A percentile compares a stretch with the other conserved stretches of the same genome.
Evolutionary conservation across 805 yeast species (phyloP).

Genomic region (Yamadazyma insecticola): DNA sequence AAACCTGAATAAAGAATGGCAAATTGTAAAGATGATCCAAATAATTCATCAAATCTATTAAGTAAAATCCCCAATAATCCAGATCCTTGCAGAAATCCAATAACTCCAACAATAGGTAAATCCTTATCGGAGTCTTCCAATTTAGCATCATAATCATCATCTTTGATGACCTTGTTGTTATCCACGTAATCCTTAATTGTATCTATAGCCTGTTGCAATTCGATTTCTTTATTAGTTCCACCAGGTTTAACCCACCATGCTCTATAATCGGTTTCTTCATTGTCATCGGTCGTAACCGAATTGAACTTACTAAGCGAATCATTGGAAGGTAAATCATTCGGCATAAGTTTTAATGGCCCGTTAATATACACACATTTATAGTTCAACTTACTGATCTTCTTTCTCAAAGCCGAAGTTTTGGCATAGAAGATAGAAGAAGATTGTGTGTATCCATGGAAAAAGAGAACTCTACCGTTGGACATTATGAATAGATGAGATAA

Average conservation of each 20-base stretch:
- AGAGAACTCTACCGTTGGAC: conserved; percentile 52
- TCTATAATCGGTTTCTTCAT: conserved; percentile 33
- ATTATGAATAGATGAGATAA: no score
- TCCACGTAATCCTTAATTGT: conserved; percentile 46
- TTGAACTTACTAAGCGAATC: conserved; percentile 49
- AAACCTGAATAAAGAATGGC: conserved; percentile 73
- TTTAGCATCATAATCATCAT: conserved; percentile 20
- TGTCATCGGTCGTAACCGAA: conserved; percentile 31
- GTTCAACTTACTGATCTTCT: conserved; percentile 60
- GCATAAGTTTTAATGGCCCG: conserved; percentile 65
- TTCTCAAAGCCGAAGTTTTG: conserved; percentile 85
- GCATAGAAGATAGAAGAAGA: conserved; percentile 78
- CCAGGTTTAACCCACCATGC: conserved; percentile 77
- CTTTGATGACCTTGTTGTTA: conserved; percentile 46
- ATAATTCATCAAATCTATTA: conserved; percentile 51
- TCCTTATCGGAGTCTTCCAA: conserved; percentile 16
- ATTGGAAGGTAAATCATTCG: conserved; percentile 72
- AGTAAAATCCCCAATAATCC: conserved; percentile 73
- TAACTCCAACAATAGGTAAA: conserved; percentile 75
- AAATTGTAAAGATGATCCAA: conserved; percentile 54
- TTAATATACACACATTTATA: conserved; percentile 72
- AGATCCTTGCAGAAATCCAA: conserved; percentile 96
- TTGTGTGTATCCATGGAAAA: conserved; percentile 89
- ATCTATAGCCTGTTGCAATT: conserved; percentile 48
- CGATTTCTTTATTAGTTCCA: conserved; percentile 36